Conservation (phyloP, 768 basidiomycete genomes). For the Naematelia encephala region DNA sequence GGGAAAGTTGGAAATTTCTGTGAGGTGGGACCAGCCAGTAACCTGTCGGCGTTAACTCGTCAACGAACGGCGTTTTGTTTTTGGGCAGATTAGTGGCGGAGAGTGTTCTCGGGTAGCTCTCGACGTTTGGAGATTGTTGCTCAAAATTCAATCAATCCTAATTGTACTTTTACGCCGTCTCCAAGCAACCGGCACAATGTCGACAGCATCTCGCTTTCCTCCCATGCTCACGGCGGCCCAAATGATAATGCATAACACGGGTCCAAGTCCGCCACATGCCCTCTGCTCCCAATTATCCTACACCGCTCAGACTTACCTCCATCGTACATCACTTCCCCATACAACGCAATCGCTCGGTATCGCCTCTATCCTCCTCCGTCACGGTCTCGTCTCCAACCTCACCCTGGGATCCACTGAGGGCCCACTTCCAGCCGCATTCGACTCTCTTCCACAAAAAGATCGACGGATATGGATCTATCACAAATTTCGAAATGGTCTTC, state of each 20-base stretch:
- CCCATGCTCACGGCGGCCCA: not conserved
- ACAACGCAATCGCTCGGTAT: constrained; percentile 87
- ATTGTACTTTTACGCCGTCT: not conserved
- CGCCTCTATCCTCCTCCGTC: constrained; percentile 82
- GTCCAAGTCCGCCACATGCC: constrained; percentile 45
- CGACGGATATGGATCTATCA: constrained; percentile 87
- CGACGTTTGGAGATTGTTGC: no score
- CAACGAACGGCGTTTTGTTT: no score
- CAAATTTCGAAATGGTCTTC: constrained; percentile 86
- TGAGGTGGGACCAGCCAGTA: not conserved
- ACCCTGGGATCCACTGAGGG: constrained; percentile 62
- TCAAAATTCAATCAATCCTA: not conserved
- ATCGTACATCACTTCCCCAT: constrained; percentile 71
- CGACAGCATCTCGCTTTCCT: not conserved
- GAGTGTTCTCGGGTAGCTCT: no score
- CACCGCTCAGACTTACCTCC: constrained; percentile 82
- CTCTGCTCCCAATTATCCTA: constrained; percentile 90
- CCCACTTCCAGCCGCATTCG: constrained; percentile 66
- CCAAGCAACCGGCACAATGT: not conserved
- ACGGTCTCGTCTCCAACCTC: constrained; percentile 79
- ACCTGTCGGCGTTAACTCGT: not conserved
- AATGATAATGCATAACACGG: not conserved
- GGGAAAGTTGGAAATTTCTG: constrained; percentile 13
- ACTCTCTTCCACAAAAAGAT: constrained; percentile 60
- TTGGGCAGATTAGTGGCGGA: no score